These are phyloP conservation scores for Fusarium cicatricum DNA, from an alignment of 2,329 filamentous ascomycete genomes.

Conservation along the genomic window DNA sequence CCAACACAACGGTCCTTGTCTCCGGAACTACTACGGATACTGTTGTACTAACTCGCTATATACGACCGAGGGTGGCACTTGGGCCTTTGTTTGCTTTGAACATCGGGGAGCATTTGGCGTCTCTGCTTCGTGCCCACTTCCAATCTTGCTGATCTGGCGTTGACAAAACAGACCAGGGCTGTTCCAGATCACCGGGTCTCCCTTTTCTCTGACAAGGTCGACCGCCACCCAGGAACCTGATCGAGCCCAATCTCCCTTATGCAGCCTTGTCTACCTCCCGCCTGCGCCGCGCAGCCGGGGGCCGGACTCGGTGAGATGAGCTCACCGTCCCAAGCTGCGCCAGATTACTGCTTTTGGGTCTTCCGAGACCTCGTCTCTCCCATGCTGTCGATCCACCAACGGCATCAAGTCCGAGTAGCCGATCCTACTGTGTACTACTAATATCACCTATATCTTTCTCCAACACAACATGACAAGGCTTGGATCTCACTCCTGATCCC, in stretches of 20 bases:
- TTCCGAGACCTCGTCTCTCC: constrained; percentile 23
- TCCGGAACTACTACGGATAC: background rate
- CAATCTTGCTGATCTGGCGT: constrained; percentile 39
- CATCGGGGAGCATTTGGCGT: constrained; percentile 12
- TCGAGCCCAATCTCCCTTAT: constrained; percentile 36
- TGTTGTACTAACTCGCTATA: background rate
- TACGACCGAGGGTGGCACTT: background rate
- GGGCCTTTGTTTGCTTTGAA: constrained; percentile 13
- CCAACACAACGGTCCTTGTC: constrained; percentile 6
- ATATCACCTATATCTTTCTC: no score
- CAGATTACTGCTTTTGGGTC: constrained; percentile 27
- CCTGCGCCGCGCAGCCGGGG: constrained; percentile 10
- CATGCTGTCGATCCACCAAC: constrained; percentile 34
- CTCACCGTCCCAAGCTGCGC: constrained; percentile 31
- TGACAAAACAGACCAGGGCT: constrained; percentile 35
- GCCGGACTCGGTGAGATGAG: constrained; percentile 33
- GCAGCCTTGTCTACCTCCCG: constrained; percentile 33
- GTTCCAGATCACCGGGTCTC: constrained; percentile 43
- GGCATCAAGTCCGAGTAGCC: constrained; percentile 12
- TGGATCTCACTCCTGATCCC: constrained; percentile 26
- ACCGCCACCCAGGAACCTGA: constrained; percentile 28
- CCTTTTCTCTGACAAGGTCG: constrained; percentile 22
- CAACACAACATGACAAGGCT: constrained; percentile 16
- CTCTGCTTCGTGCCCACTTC: constrained; percentile 27
- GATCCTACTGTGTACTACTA: no score